phyloP scores from a whole-genome alignment of 2,329 filamentous ascomycete species.

The Aspergillus sp. region DNA sequence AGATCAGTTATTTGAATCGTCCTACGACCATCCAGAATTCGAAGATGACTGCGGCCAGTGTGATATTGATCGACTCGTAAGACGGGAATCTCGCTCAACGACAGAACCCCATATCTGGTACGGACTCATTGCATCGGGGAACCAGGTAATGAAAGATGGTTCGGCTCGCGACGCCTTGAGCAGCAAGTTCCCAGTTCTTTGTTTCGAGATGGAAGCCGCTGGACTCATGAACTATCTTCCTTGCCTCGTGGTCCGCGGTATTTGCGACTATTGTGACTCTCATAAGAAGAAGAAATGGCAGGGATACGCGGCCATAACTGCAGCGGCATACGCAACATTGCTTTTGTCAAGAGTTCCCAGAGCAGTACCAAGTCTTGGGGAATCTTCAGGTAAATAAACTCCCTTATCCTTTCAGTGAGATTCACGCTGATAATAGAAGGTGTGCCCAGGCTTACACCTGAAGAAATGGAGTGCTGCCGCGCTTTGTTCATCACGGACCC shows the following conservation, averaged over 20 bases:
- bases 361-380: background rate
- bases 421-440: background rate
- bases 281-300: conserved; percentile 11
- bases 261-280: conserved; percentile 26
- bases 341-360: background rate
- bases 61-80: background rate
- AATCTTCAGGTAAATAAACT: background rate
- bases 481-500: background rate
- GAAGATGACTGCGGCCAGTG: background rate
- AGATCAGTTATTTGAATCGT: background rate
- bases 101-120: background rate
- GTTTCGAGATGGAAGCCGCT: conserved; percentile 8
- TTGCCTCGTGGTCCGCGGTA: conserved; percentile 23
- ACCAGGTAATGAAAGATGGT: conserved; percentile 8
- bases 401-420: background rate
- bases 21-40: background rate
- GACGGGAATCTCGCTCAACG: background rate
- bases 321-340: background rate
- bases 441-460: background rate
- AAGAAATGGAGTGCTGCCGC: background rate
- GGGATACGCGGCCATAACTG: background rate
- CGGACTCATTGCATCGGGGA: conserved; percentile 12
- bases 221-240: conserved; percentile 14
- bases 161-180: background rate
- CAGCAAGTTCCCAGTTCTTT: background rate